These are phyloP conservation scores for Hydnomerulius pinastri DNA, from an alignment of 768 basidiomycete species.

Conservation along the genomic window DNA sequence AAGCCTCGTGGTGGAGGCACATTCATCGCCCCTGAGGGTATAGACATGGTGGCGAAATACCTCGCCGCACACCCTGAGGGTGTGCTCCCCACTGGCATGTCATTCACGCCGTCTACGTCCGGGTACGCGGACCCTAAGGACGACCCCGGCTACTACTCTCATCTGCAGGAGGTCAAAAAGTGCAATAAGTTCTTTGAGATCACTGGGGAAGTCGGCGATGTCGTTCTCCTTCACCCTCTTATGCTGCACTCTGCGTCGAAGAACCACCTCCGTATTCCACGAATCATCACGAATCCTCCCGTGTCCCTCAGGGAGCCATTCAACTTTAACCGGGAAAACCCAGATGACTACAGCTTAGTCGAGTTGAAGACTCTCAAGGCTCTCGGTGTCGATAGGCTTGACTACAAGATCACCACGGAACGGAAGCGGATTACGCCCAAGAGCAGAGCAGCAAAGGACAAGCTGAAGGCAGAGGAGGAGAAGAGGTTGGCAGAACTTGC, in stretches of 20 bases:
- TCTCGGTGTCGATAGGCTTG: neutral
- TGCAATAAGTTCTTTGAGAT: neutral
- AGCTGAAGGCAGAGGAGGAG: neutral
- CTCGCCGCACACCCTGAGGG: neutral
- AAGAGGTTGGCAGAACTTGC: neutral
- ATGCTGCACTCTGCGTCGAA: neutral
- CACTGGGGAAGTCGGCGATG: neutral
- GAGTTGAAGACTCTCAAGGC: slow-evolving; percentile 1
- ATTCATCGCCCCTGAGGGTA: neutral
- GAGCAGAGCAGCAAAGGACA: slow-evolving; percentile 1
- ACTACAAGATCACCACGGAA: slow-evolving; percentile 1
- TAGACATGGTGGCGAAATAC: neutral
- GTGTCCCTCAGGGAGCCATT: neutral
- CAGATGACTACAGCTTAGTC: slow-evolving; percentile 1
- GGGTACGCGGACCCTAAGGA: neutral
- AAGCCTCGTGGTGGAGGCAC: neutral
- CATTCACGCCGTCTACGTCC: neutral
- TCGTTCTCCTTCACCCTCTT: slow-evolving; percentile 1
- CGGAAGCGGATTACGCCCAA: neutral
- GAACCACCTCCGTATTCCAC: neutral
- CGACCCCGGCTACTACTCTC: neutral
- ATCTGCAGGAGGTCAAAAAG: slow-evolving; percentile 4
- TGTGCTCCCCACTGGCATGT: too few relatives aligned
- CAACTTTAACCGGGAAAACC: neutral
- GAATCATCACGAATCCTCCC: slow-evolving; percentile 2